Percentiles rank a stretch among this genome's conserved stretches.
Evolutionary conservation across 2,329 filamentous ascomycete species (phyloP).

Genomic region (Fusarium sp.): DNA sequence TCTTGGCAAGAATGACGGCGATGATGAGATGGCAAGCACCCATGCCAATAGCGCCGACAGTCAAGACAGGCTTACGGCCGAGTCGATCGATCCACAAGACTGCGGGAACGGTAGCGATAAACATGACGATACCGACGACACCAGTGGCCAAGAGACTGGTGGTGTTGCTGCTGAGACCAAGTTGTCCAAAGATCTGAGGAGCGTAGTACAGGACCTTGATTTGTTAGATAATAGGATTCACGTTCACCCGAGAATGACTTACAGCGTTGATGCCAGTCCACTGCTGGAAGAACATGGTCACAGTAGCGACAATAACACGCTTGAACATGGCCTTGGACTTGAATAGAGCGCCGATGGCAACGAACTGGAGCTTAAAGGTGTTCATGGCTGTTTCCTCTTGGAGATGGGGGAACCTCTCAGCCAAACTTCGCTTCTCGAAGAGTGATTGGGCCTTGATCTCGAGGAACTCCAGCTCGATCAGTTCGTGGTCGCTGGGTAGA

Average conservation of each 20-base stretch:
- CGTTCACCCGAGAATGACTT: rapidly evolving
- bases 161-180: constrained; percentile 64
- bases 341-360: constrained; percentile 73
- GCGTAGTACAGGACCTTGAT: constrained; percentile 68
- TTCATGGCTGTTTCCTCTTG: constrained; percentile 48
- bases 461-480: constrained; percentile 79
- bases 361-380: constrained; percentile 74
- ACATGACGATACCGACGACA: constrained; percentile 77
- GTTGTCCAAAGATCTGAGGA: constrained; percentile 73
- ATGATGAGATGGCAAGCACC: constrained; percentile 75
- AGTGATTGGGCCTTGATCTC: constrained; percentile 83
- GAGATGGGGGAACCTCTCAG: constrained; percentile 10
- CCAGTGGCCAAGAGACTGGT: constrained; percentile 73
- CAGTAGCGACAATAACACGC: constrained; percentile 69
- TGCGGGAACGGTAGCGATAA: constrained; percentile 72
- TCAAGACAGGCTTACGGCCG: constrained; percentile 70
- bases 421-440: constrained; percentile 69
- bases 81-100: constrained; percentile 73
- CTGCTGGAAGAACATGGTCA: constrained; percentile 69
- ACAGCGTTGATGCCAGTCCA: constrained; percentile 64
- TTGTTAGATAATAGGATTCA: neutral
- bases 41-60: constrained; percentile 75
- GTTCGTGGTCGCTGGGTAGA: constrained; percentile 67
- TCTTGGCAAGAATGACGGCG: constrained; percentile 72
- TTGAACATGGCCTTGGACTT: constrained; percentile 72